These are phyloP conservation scores for Leucocoprinus birnbaumii DNA, from an alignment of 768 basidiomycete genomes.

Conservation along the genomic window DNA sequence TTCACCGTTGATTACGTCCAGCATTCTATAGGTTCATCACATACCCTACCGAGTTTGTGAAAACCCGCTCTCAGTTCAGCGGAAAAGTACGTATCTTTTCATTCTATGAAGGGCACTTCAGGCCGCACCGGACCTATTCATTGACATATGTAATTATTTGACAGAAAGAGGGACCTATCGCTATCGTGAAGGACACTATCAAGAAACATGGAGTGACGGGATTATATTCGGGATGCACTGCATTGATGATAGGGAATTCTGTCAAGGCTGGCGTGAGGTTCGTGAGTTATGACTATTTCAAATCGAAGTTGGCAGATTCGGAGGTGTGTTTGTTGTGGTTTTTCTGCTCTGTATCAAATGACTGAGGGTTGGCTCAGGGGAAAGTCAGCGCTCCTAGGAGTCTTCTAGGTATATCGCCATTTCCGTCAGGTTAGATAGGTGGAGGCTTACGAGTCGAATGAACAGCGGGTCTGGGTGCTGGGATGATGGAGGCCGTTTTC, in stretches of 20 bases:
- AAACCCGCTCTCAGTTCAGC: constrained; percentile 91
- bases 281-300: constrained; percentile 92
- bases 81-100: constrained; percentile 51
- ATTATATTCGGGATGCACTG: constrained; percentile 91
- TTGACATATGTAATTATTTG: background rate
- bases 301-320: constrained; percentile 74
- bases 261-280: constrained; percentile 96
- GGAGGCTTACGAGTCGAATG: background rate
- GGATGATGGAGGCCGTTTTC: constrained; percentile 88
- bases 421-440: background rate
- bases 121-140: background rate
- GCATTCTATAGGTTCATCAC: constrained; percentile 64
- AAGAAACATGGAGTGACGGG: constrained; percentile 74
- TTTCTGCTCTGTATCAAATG: background rate
- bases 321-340: constrained; percentile 49
- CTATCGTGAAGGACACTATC: constrained; percentile 74
- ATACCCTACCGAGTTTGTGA: constrained; percentile 90
- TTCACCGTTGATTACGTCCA: constrained; percentile 31
- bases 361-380: constrained; percentile 48
- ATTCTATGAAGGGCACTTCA: background rate
- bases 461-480: constrained; percentile 78
- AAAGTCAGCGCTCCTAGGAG: constrained; percentile 87
- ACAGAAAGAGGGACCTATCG: constrained; percentile 62
- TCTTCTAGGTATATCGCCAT: constrained; percentile 57
- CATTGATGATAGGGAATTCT: constrained; percentile 88